These are phyloP conservation scores for Penicillium sp. DNA, from an alignment of 2,329 filamentous ascomycete species.

Conservation along the genomic window DNA sequence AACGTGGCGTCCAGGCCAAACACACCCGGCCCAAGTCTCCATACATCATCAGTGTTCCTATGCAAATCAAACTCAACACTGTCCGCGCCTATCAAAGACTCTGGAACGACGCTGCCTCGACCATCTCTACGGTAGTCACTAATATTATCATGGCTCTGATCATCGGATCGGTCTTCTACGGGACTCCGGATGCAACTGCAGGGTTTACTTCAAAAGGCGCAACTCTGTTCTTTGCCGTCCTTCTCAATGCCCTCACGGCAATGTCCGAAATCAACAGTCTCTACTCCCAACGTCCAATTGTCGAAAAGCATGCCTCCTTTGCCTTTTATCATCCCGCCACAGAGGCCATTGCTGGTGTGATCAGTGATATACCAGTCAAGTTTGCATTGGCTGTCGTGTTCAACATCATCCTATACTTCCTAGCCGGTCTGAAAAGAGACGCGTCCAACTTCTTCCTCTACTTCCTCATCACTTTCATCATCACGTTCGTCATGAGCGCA, in stretches of 20 bases:
- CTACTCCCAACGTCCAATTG: conserved; percentile 23
- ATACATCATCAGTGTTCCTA: conserved; percentile 69
- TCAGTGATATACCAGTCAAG: conserved; percentile 65
- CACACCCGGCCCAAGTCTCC: conserved; percentile 64
- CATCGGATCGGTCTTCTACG: conserved; percentile 75
- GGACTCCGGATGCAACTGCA: conserved; percentile 59
- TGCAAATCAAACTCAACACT: conserved; percentile 74
- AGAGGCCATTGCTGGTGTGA: conserved; percentile 13
- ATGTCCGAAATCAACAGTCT: conserved; percentile 44
- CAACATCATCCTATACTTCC: conserved; percentile 79
- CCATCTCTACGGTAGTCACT: conserved; percentile 59
- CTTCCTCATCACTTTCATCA: conserved; percentile 69
- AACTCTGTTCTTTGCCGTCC: conserved; percentile 78
- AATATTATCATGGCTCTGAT: conserved; percentile 74
- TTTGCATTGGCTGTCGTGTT: conserved; percentile 68
- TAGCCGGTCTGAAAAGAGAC: conserved; percentile 72
- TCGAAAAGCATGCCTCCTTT: conserved; percentile 31
- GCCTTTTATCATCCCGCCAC: conserved; percentile 31
- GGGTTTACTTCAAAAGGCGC: conserved; percentile 75
- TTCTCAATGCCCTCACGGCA: conserved; percentile 74
- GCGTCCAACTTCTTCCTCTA: conserved; percentile 82
- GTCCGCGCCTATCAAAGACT: conserved; percentile 75
- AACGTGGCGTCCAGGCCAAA: conserved; percentile 39
- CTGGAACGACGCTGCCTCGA: conserved; percentile 69
- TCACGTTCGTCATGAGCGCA: conserved; percentile 76